Percentiles rank a stretch among this genome's conserved stretches.
These are phyloP conservation scores for Bothriochloa decipiens DNA, from an alignment of 176 grass and related monocot species.

Conservation along the genomic window DNA sequence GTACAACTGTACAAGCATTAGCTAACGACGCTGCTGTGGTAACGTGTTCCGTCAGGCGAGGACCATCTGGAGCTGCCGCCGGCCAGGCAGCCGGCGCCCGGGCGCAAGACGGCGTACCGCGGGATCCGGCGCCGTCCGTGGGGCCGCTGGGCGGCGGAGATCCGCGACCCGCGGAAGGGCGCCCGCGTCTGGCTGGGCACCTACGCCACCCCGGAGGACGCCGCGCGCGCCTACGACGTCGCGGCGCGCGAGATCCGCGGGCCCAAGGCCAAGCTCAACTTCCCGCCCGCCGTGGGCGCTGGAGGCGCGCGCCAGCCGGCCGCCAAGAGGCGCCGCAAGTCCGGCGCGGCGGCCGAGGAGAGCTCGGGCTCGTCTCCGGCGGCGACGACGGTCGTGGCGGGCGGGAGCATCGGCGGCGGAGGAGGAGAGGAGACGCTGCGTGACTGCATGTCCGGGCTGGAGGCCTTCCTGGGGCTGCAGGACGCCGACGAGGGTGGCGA, in stretches of 20 bases:
- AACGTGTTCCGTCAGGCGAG: background rate
- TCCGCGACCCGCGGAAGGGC: slow-evolving; percentile 83
- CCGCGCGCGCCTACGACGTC: slow-evolving; percentile 74
- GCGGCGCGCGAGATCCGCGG: slow-evolving; percentile 76
- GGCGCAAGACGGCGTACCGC: slow-evolving; percentile 65
- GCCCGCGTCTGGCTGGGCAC: slow-evolving; percentile 87
- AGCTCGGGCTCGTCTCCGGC: slow-evolving; percentile 33
- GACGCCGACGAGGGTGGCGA: background rate
- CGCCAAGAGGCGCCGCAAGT: background rate
- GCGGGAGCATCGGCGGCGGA: too few relatives aligned
- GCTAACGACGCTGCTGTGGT: too few relatives aligned
- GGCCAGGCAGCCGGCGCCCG: slow-evolving; percentile 36
- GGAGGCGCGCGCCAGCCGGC: too few relatives aligned
- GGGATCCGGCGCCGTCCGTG: slow-evolving; percentile 75
- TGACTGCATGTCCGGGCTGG: slow-evolving; percentile 49
- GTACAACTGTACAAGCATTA: too few relatives aligned
- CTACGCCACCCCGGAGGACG: slow-evolving; percentile 75
- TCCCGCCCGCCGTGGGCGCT: slow-evolving; percentile 38
- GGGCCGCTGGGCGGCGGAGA: slow-evolving; percentile 96
- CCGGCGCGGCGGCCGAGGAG: background rate
- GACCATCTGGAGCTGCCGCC: background rate
- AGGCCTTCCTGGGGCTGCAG: slow-evolving; percentile 55
- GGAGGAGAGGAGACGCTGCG: slow-evolving; percentile 9
- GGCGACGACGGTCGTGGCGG: background rate
- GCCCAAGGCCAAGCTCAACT: slow-evolving; percentile 78